Evolutionary conservation across 78 protist genomes (phyloP), one percentile per base, ranked within the genome.

Genomic region (Mastigamoeba balamuthi): DNA sequence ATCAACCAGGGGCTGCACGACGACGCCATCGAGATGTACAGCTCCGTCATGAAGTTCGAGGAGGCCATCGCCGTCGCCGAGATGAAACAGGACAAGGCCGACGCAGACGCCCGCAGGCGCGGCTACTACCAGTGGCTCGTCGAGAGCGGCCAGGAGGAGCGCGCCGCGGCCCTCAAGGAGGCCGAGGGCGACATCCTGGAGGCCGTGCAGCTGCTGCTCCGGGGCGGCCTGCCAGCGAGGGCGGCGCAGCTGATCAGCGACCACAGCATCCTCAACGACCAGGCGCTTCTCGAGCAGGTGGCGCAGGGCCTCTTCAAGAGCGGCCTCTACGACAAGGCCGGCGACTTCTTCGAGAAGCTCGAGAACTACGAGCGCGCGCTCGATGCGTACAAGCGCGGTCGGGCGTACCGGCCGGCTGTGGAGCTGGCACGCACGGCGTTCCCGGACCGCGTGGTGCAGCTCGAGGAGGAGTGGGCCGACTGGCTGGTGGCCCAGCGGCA

Each of bases 381-480:
- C 39, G 83, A 84, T 9, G 28, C 76, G n/a, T 93, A 89, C 85
- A 64, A 63, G 25, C 42, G 39, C 44, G 96, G 96, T 43, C 8
- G 73, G 38, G 82, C 73, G 28, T 93, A 70, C 82, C 75, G 84
- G n/a, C 81, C 82, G 0, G 94, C 94, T 2, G 90, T 93, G 27
- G 92, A 84, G 66, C 83, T 90, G 17, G 33, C 83, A 0, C 81
- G 88, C 6, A 69, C 63, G 6, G 38, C 10, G 63, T 84, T 78
- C 67, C 92, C 92, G 7, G 73, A 25, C n/a, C 38, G 72, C 37
- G 88, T 75, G 52, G 28, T 65, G 38, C 6, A 70, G 37, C 64
- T 76, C 33, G 81, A 89, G 66, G 74, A 71, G 41, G 67, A 73
- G 44, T 93, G 92, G 92, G 96, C 92, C 71, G 92, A 84, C 72